Conservation (phyloP, 1,284 basidiomycete species). For the Apiotrichum akiyoshidainum region DNA sequence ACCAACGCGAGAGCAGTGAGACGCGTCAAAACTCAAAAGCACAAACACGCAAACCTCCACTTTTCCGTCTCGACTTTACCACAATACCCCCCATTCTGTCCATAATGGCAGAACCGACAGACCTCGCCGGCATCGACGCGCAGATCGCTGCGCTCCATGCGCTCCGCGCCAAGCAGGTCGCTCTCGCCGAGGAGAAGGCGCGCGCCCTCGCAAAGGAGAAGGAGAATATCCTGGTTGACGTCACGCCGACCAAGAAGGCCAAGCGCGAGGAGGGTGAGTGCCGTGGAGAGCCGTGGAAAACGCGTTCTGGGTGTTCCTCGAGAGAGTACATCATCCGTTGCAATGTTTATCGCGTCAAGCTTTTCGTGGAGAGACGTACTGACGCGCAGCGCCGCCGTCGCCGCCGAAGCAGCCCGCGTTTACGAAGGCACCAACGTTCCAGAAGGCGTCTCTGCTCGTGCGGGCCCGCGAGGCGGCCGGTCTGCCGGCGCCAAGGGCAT, state of each 20-base stretch:
- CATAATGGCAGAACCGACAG: constrained; percentile 8
- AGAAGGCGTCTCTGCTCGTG: no score
- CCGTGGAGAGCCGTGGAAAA: no score
- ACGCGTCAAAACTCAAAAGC: no score
- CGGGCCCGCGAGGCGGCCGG: no score
- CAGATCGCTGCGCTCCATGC: constrained; percentile 39
- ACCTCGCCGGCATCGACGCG: constrained; percentile 34
- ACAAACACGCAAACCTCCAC: no score
- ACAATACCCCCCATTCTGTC: neutral
- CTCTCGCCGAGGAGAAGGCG: constrained; percentile 16
- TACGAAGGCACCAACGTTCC: neutral
- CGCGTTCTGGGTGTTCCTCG: no score
- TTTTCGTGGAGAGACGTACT: neutral
- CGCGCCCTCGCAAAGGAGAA: constrained; percentile 18
- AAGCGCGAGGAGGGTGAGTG: neutral
- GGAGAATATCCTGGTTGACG: constrained; percentile 35
- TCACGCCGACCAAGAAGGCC: constrained; percentile 31
- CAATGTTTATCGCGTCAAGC: no score
- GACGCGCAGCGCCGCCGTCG: neutral
- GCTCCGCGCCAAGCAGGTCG: constrained; percentile 20
- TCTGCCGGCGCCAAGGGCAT: neutral
- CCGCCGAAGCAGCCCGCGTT: constrained; percentile 4
- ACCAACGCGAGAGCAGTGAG: no score
- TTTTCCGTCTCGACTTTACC: no score
- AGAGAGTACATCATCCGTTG: no score